phyloP scores from a whole-genome alignment of 306 rosid genomes.

The Abrus pulchellus region DNA sequence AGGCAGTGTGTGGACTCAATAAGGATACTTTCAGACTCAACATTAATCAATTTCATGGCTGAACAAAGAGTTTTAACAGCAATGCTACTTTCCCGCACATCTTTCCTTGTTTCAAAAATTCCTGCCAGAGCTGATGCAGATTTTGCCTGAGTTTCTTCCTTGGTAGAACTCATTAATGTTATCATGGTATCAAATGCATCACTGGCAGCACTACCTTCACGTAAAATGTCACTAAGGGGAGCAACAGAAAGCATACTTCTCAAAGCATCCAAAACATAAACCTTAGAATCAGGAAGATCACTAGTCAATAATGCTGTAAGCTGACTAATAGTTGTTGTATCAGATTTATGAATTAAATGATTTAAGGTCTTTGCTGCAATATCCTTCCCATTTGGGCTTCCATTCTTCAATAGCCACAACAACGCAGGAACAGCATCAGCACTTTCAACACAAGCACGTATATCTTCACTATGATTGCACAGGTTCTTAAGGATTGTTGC shows the following conservation, averaged over 20 bases:
- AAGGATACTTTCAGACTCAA: conserved; percentile 82
- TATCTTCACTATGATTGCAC: conserved; percentile 99
- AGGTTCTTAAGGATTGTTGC: conserved; percentile 92
- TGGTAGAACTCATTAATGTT: conserved; percentile 74
- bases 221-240: conserved; percentile 85
- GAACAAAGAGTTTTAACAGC: conserved; percentile 83
- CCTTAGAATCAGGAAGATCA: conserved; percentile 94
- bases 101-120: conserved; percentile 88
- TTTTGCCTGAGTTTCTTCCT: conserved; percentile 96
- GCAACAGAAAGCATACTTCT: conserved; percentile 92
- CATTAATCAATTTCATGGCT: conserved; percentile 77
- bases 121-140: conserved; percentile 95
- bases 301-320: conserved; percentile 93
- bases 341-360: conserved; percentile 96
- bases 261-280: conserved; percentile 88
- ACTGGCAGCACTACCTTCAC: conserved; percentile 92
- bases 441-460: conserved; percentile 99
- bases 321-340: conserved; percentile 95
- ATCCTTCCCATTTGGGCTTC: conserved; percentile 97
- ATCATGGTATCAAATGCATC: conserved; percentile 96
- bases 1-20: conserved; percentile 87
- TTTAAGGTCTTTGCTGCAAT: conserved; percentile 97
- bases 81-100: conserved; percentile 87
- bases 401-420: conserved; percentile 94
- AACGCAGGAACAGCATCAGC: conserved; percentile 99